phyloP scores from a whole-genome alignment of 2,329 filamentous ascomycete genomes.

The Exophiala phaeomuriformis region DNA sequence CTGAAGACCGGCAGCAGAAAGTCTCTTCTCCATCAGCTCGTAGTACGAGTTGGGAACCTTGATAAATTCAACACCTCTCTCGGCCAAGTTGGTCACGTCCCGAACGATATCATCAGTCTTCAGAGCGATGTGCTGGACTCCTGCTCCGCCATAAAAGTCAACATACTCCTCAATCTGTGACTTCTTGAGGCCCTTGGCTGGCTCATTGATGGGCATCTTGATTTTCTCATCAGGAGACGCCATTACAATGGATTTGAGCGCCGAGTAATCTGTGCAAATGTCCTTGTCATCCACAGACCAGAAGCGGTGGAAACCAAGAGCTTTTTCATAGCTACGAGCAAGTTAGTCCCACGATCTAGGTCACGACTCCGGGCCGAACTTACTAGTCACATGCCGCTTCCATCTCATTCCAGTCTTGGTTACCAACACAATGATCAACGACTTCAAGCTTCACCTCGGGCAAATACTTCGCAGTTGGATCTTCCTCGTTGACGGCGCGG shows the following conservation, averaged over 20 bases:
- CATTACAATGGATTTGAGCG: conserved; percentile 86
- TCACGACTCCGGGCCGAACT: no score
- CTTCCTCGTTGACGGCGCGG: conserved; percentile 44
- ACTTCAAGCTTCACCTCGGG: conserved; percentile 61
- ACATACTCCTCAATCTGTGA: conserved; percentile 93
- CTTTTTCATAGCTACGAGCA: conserved; percentile 61
- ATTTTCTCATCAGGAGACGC: conserved; percentile 73
- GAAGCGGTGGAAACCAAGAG: conserved; percentile 90
- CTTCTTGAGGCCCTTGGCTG: conserved; percentile 79
- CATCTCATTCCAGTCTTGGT: conserved; percentile 94
- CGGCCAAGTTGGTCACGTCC: conserved; percentile 68
- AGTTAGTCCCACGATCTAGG: no score
- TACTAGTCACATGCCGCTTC: conserved; percentile 53
- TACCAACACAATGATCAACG: conserved; percentile 95
- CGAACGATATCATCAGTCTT: conserved; percentile 72
- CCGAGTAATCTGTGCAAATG: conserved; percentile 87
- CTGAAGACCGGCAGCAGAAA: conserved; percentile 54
- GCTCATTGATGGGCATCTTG: conserved; percentile 99
- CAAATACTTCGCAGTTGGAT: conserved; percentile 44
- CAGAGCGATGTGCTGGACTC: conserved; percentile 89
- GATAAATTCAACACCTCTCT: conserved; percentile 90
- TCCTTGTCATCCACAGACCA: conserved; percentile 93
- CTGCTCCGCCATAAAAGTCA: conserved; percentile 79
- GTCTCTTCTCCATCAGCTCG: conserved; percentile 62
- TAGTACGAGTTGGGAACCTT: conserved; percentile 83